Percentiles rank a stretch among this genome's conserved stretches.
These are phyloP conservation scores for Ceratopteris richardii DNA, from an alignment of 75 land plant species.

Conservation along the genomic window DNA sequence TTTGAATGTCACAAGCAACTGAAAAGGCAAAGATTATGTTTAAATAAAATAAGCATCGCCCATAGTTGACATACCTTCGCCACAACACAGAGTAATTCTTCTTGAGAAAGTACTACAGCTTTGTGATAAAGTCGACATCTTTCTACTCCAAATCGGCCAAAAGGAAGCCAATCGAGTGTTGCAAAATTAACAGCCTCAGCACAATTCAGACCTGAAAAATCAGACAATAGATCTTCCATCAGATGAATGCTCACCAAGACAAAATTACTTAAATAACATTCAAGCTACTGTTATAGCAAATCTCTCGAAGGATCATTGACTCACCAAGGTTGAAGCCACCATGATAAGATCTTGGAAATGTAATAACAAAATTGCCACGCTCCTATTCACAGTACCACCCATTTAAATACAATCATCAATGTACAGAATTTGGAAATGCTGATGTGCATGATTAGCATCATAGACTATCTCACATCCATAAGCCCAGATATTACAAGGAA, in stretches of 20 bases:
- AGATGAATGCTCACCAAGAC: too few relatives aligned
- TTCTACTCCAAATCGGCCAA: conserved; percentile 80
- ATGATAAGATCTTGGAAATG: conserved; percentile 93
- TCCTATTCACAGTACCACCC: conserved; percentile 46
- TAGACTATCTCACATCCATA: too few relatives aligned
- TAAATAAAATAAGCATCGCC: not conserved
- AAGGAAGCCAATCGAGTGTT: conserved; percentile 94
- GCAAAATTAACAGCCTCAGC: conserved; percentile 99
- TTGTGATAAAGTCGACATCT: conserved; percentile 69
- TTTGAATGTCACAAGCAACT: too few relatives aligned
- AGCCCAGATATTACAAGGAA: too few relatives aligned
- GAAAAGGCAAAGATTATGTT: not conserved
- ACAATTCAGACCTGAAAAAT: conserved; percentile 79
- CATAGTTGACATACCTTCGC: conserved; percentile 54
- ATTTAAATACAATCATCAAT: too few relatives aligned
- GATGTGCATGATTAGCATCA: too few relatives aligned
- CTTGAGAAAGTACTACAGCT: conserved; percentile 88
- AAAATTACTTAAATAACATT: too few relatives aligned
- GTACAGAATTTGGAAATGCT: too few relatives aligned
- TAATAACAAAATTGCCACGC: conserved; percentile 90
- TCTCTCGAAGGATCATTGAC: not conserved
- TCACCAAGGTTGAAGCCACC: conserved; percentile 92
- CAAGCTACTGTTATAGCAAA: too few relatives aligned
- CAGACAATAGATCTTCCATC: not conserved
- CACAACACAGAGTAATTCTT: conserved; percentile 85